A percentile compares a stretch with the other conserved stretches of the same genome.
phyloP scores from a whole-genome alignment of 2,329 filamentous ascomycete genomes.

The Penicillium nordicum region DNA sequence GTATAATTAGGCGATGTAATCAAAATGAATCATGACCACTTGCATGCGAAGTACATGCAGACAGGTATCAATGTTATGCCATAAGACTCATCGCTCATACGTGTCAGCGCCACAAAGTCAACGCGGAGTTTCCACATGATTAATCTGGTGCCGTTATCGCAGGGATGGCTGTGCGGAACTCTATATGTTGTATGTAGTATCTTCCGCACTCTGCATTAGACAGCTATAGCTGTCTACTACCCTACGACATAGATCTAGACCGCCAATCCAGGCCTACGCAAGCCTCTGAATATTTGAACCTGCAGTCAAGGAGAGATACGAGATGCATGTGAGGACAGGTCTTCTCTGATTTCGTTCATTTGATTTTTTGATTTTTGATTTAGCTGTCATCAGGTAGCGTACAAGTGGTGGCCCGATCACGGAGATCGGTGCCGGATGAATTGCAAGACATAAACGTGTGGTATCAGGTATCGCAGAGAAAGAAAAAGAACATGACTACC shows the following conservation, averaged over 20 bases:
- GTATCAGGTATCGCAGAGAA: conserved; percentile 31
- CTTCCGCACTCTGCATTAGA: conserved; percentile 2
- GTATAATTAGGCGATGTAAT: neutral
- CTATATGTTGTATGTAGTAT: neutral
- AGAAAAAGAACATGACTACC: conserved; percentile 3
- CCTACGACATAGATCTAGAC: conserved; percentile 12
- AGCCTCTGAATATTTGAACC: conserved; percentile 7
- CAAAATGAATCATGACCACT: neutral
- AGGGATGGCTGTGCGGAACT: conserved; percentile 12
- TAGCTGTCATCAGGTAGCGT: conserved; percentile 18
- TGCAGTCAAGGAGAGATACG: conserved; percentile 1
- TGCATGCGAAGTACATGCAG: neutral
- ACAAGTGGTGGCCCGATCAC: conserved; percentile 15
- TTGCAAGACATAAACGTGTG: conserved; percentile 19
- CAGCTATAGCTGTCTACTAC: conserved; percentile 5
- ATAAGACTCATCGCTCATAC: conserved; percentile 12
- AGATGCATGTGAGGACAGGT: conserved; percentile 3
- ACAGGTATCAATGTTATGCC: neutral
- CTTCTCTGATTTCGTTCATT: conserved; percentile 10
- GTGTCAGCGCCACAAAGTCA: conserved; percentile 26
- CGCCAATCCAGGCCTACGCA: conserved; percentile 18
- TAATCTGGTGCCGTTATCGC: conserved; percentile 11
- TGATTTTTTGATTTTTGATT: conserved; percentile 6
- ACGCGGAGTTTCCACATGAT: conserved; percentile 14
- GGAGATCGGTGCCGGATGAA: neutral